phyloP scores from a whole-genome alignment of 2,329 filamentous ascomycete species.

The Aspergillus viridinutans region DNA sequence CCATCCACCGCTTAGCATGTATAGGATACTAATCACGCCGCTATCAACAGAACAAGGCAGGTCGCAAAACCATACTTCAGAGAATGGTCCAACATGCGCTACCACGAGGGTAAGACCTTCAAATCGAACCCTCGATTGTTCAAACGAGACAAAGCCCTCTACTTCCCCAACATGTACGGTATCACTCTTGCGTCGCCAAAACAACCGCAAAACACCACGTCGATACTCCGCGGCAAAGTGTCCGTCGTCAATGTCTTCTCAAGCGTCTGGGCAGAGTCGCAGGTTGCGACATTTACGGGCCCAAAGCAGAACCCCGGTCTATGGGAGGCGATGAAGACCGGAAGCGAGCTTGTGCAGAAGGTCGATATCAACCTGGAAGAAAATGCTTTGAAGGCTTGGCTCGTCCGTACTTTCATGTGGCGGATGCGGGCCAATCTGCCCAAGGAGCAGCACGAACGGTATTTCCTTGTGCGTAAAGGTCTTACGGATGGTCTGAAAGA shows the following conservation, averaged over 20 bases:
- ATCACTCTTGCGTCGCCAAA: slow-evolving; percentile 63
- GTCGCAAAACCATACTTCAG: slow-evolving; percentile 89
- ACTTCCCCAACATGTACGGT: slow-evolving; percentile 89
- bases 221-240: slow-evolving; percentile 66
- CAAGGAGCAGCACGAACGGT: slow-evolving; percentile 51
- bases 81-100: slow-evolving; percentile 84
- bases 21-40: slow-evolving; percentile 5
- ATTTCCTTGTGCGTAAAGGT: slow-evolving; percentile 58
- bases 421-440: slow-evolving; percentile 46
- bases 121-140: slow-evolving; percentile 80
- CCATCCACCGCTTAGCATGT: not conserved
- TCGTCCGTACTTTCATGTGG: slow-evolving; percentile 54
- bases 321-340: slow-evolving; percentile 55
- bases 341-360: slow-evolving; percentile 59
- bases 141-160: slow-evolving; percentile 74
- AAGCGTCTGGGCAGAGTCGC: slow-evolving; percentile 78
- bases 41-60: slow-evolving; percentile 58
- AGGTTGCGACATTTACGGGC: slow-evolving; percentile 69
- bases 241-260: slow-evolving; percentile 78
- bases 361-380: slow-evolving; percentile 89
- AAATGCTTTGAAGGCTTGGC: slow-evolving; percentile 60
- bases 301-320: slow-evolving; percentile 65
- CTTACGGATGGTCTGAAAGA: slow-evolving; percentile 55
- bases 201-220: slow-evolving; percentile 66
- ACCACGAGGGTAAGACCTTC: slow-evolving; percentile 86